A percentile compares a stretch with the other conserved stretches of the same genome.
These are phyloP conservation scores for Pythium plurisporium DNA, from an alignment of 352 stramenopile genomes.

Conservation along the genomic window DNA sequence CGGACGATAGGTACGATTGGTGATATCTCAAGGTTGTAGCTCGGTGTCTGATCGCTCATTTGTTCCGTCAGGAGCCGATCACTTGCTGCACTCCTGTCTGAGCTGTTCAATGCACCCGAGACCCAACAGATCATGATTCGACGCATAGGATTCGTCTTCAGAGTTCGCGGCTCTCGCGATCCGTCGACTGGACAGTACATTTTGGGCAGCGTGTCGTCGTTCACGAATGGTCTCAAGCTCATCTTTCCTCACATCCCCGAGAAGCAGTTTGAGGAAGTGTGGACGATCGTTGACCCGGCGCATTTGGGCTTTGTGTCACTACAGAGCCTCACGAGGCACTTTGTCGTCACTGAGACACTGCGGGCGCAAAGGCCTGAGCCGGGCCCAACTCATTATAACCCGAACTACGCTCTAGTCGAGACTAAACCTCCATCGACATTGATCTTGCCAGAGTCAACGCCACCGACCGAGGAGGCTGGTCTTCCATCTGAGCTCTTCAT, in stretches of 20 bases:
- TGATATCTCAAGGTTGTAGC: neutral
- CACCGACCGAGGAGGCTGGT: conserved; percentile 23
- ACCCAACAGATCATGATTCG: conserved; percentile 54
- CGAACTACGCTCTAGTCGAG: conserved; percentile 40
- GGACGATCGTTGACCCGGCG: conserved; percentile 26
- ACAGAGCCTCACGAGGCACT: conserved; percentile 2
- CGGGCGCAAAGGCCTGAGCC: conserved; percentile 53
- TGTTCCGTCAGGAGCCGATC: conserved; percentile 27
- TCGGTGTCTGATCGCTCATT: neutral
- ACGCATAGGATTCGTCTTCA: conserved; percentile 48
- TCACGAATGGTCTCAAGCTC: conserved; percentile 39
- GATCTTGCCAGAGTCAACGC: conserved; percentile 42
- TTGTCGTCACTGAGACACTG: conserved; percentile 12
- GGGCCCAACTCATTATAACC: conserved; percentile 64
- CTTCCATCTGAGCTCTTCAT: conserved; percentile 62
- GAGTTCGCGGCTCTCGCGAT: conserved; percentile 26
- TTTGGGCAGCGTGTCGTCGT: conserved; percentile 12
- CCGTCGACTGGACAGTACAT: neutral
- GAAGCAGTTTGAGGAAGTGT: conserved; percentile 58
- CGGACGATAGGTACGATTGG: conserved; percentile 26
- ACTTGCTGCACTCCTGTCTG: conserved; percentile 42
- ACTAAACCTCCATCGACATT: conserved; percentile 33
- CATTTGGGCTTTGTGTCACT: conserved; percentile 10
- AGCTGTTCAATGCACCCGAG: conserved; percentile 42
- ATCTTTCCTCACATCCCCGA: conserved; percentile 50